Evolutionary conservation across 805 yeast species (phyloP).

Genomic region (Candida ficus): DNA sequence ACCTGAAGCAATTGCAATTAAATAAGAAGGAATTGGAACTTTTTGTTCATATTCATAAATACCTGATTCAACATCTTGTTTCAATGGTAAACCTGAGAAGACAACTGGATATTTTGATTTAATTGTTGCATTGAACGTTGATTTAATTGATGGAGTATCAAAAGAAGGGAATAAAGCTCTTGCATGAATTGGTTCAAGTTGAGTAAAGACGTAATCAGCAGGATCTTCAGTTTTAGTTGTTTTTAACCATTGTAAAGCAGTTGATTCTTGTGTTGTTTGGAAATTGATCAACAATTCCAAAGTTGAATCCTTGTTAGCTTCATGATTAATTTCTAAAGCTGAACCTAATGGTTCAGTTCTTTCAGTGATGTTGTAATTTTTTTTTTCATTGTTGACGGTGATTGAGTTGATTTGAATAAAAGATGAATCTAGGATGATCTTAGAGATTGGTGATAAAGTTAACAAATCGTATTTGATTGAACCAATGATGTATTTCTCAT

Average conservation of each 20-base stretch:
- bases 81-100: slow-evolving; percentile 56
- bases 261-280: slow-evolving; percentile 66
- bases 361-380: slow-evolving; percentile 30
- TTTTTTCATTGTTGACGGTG: slow-evolving; percentile 34
- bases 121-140: slow-evolving; percentile 53
- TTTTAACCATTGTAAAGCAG: slow-evolving; percentile 82
- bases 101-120: slow-evolving; percentile 64
- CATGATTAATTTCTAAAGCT: slow-evolving; percentile 31
- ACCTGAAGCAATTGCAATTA: slow-evolving; percentile 83
- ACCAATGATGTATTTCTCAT: slow-evolving; percentile 47
- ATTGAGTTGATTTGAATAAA: slow-evolving; percentile 44
- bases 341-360: slow-evolving; percentile 57
- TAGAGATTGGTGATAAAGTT: slow-evolving; percentile 24
- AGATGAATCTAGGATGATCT: slow-evolving; percentile 66
- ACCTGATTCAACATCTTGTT: slow-evolving; percentile 6
- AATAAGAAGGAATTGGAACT: slow-evolving; percentile 81
- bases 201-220: slow-evolving; percentile 58
- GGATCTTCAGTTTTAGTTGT: slow-evolving; percentile 51
- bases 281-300: slow-evolving; percentile 42
- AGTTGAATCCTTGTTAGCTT: slow-evolving; percentile 6
- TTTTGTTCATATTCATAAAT: slow-evolving; percentile 59
- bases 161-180: slow-evolving; percentile 84
- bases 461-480: slow-evolving; percentile 43
- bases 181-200: slow-evolving; percentile 89
- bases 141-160: slow-evolving; percentile 83